A percentile compares a stretch with the other conserved stretches of the same genome.
phyloP scores from a whole-genome alignment of 163 green algal genomes.

The Chlorella variabilis region DNA sequence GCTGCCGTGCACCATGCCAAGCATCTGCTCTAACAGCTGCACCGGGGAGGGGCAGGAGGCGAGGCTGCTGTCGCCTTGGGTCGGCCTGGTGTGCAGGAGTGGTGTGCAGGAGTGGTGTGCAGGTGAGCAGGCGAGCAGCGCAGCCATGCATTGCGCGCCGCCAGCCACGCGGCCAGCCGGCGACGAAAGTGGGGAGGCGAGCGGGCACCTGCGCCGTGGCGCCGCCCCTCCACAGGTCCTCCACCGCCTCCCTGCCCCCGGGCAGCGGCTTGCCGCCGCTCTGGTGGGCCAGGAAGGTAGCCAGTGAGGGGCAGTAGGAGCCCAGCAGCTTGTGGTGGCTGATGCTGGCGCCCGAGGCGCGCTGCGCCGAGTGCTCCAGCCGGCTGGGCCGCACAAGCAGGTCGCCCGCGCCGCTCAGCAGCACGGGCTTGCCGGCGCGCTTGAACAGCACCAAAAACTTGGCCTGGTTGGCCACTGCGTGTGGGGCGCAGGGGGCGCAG shows the following conservation, averaged over 20 bases:
- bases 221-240: not conserved
- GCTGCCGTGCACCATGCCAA: not conserved
- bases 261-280: not conserved
- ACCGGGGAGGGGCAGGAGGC: too few species aligned
- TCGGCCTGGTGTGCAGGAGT: too few species aligned
- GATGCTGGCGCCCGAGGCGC: not conserved
- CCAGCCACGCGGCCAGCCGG: too few species aligned
- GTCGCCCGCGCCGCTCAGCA: constrained; percentile 22
- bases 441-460: constrained; percentile 35
- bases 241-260: not conserved
- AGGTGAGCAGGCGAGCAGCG: too few species aligned
- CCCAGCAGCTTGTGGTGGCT: not conserved
- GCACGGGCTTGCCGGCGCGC: constrained; percentile 18
- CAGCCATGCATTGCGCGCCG: too few species aligned
- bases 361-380: not conserved
- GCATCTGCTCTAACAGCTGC: not conserved
- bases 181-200: too few species aligned
- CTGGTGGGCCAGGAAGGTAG: not conserved
- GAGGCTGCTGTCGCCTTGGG: too few species aligned
- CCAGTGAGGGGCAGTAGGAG: constrained; percentile 10
- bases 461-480: constrained; percentile 7
- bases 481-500: too few species aligned
- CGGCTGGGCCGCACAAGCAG: not conserved
- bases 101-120: too few species aligned
- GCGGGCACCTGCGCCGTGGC: not conserved